Evolutionary conservation across 2,329 filamentous ascomycete genomes (phyloP).

Genomic region (Cryphonectria radicalis): DNA sequence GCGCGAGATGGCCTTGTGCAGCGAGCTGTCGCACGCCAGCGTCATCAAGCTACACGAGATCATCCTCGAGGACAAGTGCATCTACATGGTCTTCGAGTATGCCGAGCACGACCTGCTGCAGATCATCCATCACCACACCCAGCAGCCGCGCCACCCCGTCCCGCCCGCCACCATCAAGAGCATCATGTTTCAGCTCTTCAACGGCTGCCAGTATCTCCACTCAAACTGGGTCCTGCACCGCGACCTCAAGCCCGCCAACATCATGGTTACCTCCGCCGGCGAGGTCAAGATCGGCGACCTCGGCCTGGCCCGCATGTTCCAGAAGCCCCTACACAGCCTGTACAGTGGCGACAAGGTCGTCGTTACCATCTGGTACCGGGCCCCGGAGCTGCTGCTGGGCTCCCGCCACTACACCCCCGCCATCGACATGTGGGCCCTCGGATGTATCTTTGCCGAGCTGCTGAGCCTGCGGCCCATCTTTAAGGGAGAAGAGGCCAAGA

Average conservation of each 20-base stretch:
- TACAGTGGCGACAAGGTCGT: slow-evolving; percentile 97
- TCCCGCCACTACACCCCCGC: slow-evolving; percentile 96
- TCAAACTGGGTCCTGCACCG: slow-evolving; percentile 97
- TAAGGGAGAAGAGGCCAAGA: slow-evolving; percentile 98
- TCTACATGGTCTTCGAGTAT: slow-evolving; percentile 99
- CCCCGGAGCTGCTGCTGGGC: slow-evolving; percentile 89
- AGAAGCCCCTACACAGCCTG: slow-evolving; percentile 89
- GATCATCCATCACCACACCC: slow-evolving; percentile 97
- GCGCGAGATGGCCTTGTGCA: slow-evolving; percentile 96
- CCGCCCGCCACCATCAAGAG: slow-evolving; percentile 87
- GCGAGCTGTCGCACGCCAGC: slow-evolving; percentile 85
- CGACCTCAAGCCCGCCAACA: slow-evolving; percentile 82
- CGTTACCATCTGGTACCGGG: slow-evolving; percentile 98
- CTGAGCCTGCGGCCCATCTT: slow-evolving; percentile 91
- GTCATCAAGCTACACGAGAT: slow-evolving; percentile 92
- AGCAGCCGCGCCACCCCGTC: slow-evolving; percentile 85
- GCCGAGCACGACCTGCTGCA: slow-evolving; percentile 96
- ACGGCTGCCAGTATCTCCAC: slow-evolving; percentile 93
- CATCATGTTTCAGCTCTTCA: slow-evolving; percentile 93
- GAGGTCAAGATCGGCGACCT: slow-evolving; percentile 95
- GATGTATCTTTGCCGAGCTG: slow-evolving; percentile 96
- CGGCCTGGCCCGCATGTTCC: slow-evolving; percentile 87
- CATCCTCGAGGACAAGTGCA: slow-evolving; percentile 97
- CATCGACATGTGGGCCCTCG: slow-evolving; percentile 96
- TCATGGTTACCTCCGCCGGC: slow-evolving; percentile 91